A percentile compares a stretch with the other conserved stretches of the same genome.
Conservation (phyloP, 1,139 yeast species). For the Torulaspora globosa region DNA sequence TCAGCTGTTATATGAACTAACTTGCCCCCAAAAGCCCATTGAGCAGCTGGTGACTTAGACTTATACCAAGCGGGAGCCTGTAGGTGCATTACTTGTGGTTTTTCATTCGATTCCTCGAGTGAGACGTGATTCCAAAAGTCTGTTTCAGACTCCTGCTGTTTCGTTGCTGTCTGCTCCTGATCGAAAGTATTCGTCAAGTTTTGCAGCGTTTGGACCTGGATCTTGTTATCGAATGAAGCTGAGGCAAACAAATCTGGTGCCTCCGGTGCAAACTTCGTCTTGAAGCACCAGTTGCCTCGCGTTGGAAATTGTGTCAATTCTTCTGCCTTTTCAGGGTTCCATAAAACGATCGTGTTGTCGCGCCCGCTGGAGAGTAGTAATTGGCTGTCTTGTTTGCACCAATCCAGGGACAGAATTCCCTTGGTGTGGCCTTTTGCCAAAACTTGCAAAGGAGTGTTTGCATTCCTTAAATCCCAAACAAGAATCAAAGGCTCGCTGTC, state of each 20-base stretch:
- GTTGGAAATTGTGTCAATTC: conserved; percentile 86
- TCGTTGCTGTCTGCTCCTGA: conserved; percentile 39
- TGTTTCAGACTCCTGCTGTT: conserved; percentile 46
- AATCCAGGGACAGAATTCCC: conserved; percentile 86
- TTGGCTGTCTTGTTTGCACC: conserved; percentile 83
- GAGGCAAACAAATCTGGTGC: conserved; percentile 91
- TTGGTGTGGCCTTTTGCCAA: conserved; percentile 69
- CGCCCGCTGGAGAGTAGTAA: conserved; percentile 84
- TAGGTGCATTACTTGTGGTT: conserved; percentile 40
- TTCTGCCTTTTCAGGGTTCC: conserved; percentile 76
- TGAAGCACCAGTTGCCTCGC: conserved; percentile 90
- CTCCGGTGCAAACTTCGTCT: conserved; percentile 78
- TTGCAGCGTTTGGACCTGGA: conserved; percentile 80
- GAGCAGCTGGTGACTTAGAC: conserved; percentile 64
- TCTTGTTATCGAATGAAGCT: conserved; percentile 88
- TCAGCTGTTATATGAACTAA: conserved; percentile 55
- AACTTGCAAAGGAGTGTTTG: conserved; percentile 78
- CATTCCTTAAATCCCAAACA: conserved; percentile 92
- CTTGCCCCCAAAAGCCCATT: conserved; percentile 92
- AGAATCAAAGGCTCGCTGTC: conserved; percentile 78
- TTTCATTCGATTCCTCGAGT: conserved; percentile 40
- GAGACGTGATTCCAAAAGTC: conserved; percentile 88
- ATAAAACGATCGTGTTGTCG: conserved; percentile 79
- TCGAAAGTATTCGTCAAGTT: conserved; percentile 43
- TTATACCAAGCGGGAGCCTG: conserved; percentile 92